Evolutionary conservation across 129 eudicot species (phyloP).

Genomic region (Helichrysum umbraculigerum): DNA sequence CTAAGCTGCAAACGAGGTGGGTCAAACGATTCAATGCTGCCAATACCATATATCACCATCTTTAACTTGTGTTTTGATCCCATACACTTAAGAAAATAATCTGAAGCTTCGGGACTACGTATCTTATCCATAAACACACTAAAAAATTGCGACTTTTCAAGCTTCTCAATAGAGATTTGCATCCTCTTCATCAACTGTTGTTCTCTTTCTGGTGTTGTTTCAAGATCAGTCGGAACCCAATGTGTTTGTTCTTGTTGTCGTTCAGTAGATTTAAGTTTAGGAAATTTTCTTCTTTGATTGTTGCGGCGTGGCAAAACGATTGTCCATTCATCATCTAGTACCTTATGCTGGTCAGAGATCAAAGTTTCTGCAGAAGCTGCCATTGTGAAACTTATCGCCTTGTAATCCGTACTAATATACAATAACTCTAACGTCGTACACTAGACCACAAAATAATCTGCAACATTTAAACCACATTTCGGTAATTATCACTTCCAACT

Average conservation of each 20-base stretch:
- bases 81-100: background rate
- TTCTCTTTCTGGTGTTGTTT: background rate
- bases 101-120: background rate
- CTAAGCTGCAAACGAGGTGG: background rate
- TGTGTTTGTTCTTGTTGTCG: background rate
- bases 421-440: background rate
- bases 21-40: background rate
- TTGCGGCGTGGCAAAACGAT: background rate
- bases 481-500: too few species aligned
- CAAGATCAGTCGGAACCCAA: background rate
- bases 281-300: background rate
- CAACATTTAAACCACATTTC: background rate
- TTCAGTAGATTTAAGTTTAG: background rate
- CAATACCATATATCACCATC: conserved; percentile 9
- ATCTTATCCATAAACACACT: background rate
- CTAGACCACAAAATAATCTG: background rate
- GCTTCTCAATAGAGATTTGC: background rate
- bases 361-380: background rate
- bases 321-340: background rate
- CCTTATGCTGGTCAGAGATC: background rate
- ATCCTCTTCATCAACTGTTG: background rate
- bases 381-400: background rate
- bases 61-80: background rate
- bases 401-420: background rate
- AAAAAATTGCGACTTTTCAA: background rate